phyloP scores from a whole-genome alignment of 495 filamentous ascomycete species.

The Penicillium crystallinum region DNA sequence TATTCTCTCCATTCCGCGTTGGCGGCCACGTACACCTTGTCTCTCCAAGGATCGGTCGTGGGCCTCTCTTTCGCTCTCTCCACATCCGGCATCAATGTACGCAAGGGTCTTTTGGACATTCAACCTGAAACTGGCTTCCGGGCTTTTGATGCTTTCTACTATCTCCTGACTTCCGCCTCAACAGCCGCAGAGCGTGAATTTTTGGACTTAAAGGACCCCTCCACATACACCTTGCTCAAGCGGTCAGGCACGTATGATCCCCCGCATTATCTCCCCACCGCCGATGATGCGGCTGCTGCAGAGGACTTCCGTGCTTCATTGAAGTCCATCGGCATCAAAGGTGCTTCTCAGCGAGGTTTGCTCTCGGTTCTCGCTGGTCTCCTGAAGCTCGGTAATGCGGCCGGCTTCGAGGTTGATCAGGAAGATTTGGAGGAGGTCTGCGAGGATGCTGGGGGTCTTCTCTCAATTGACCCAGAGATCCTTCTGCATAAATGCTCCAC shows the following conservation, averaged over 20 bases:
- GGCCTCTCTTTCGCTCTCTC: constrained; percentile 74
- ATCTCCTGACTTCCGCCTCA: constrained; percentile 82
- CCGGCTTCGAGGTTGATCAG: constrained; percentile 78
- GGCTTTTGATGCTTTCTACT: constrained; percentile 99
- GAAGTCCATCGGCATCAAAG: constrained; percentile 89
- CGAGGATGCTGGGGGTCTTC: constrained; percentile 80
- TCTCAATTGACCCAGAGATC: constrained; percentile 83
- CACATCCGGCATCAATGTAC: constrained; percentile 81
- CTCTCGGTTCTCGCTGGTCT: constrained; percentile 81
- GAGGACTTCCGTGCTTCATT: constrained; percentile 85
- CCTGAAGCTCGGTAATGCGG: constrained; percentile 84
- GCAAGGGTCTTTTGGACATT: constrained; percentile 73
- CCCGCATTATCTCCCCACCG: constrained; percentile 84
- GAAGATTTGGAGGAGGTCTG: constrained; percentile 82
- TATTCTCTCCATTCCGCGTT: constrained; percentile 76
- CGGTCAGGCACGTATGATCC: constrained; percentile 82
- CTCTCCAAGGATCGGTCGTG: constrained; percentile 70
- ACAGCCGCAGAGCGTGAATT: constrained; percentile 89
- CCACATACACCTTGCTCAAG: constrained; percentile 71
- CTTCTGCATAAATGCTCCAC: constrained; percentile 74
- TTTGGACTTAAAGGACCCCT: constrained; percentile 74
- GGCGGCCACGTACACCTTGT: constrained; percentile 73
- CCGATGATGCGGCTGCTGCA: constrained; percentile 86
- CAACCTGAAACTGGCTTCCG: constrained; percentile 75
- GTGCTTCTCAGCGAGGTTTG: constrained; percentile 68